phyloP scores from a whole-genome alignment of 768 basidiomycete genomes.

The Calocybe indica region DNA sequence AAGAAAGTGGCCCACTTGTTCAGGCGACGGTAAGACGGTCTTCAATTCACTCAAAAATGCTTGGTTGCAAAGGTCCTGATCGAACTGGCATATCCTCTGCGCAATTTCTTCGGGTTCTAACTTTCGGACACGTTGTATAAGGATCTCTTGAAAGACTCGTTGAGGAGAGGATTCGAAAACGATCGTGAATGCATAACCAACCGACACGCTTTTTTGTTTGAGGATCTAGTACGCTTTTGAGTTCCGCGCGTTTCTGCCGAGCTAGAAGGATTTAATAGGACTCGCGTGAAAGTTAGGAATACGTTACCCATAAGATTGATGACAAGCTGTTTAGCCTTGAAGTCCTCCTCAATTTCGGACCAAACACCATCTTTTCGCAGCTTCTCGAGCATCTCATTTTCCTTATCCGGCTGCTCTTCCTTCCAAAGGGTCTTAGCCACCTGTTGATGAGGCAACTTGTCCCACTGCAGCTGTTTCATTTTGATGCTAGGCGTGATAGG shows the following conservation, averaged over 20 bases:
- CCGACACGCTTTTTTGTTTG: slow-evolving; percentile 93
- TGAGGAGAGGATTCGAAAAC: not conserved
- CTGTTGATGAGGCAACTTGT: slow-evolving; percentile 89
- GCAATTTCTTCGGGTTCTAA: slow-evolving; percentile 85
- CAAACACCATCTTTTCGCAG: slow-evolving; percentile 84
- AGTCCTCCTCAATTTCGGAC: slow-evolving; percentile 96
- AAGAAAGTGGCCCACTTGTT: slow-evolving; percentile 52
- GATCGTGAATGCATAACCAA: slow-evolving; percentile 31
- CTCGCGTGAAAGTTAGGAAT: slow-evolving; percentile 1
- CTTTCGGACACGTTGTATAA: slow-evolving; percentile 82
- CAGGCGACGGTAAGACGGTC: slow-evolving; percentile 84
- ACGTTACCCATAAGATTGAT: slow-evolving; percentile 78
- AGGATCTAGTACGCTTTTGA: slow-evolving; percentile 86
- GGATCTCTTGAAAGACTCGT: slow-evolving; percentile 58
- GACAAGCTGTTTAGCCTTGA: slow-evolving; percentile 93
- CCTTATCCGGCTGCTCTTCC: slow-evolving; percentile 59
- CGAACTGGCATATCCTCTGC: slow-evolving; percentile 78
- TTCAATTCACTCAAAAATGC: slow-evolving; percentile 87
- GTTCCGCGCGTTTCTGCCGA: slow-evolving; percentile 80
- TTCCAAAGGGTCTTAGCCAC: slow-evolving; percentile 85
- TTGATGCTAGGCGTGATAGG: slow-evolving; percentile 79
- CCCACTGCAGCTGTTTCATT: slow-evolving; percentile 99
- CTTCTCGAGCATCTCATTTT: slow-evolving; percentile 76
- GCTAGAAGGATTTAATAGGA: slow-evolving; percentile 32
- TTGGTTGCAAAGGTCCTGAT: slow-evolving; percentile 81